A percentile compares a stretch with the other conserved stretches of the same genome.
Conservation (phyloP, 2,329 filamentous ascomycete species). For the Clonostachys chloroleuca region DNA sequence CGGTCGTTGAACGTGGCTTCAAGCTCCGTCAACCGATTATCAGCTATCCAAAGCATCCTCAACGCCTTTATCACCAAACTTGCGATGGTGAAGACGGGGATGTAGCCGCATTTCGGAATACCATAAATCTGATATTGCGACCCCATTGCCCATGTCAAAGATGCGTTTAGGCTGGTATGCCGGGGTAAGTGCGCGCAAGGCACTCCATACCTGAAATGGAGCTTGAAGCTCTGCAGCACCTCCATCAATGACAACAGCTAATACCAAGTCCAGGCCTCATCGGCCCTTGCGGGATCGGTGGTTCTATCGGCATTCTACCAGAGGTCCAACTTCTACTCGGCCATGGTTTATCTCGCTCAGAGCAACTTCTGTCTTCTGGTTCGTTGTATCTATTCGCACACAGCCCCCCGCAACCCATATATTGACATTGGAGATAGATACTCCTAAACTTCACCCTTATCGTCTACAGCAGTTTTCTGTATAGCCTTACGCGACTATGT, state of each 20-base stretch:
- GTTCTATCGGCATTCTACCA: slow-evolving; percentile 90
- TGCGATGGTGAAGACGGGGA: neutral
- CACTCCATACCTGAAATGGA: neutral
- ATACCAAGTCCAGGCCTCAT: slow-evolving; percentile 58
- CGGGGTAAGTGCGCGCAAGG: slow-evolving; percentile 31
- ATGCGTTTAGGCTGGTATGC: slow-evolving; percentile 50
- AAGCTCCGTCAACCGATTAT: neutral
- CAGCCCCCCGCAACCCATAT: neutral
- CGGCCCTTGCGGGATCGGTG: slow-evolving; percentile 77
- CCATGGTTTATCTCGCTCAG: slow-evolving; percentile 93
- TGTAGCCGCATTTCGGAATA: neutral
- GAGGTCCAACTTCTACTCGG: slow-evolving; percentile 96
- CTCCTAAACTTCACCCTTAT: slow-evolving; percentile 88
- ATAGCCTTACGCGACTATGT: slow-evolving; percentile 82
- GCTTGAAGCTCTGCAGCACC: slow-evolving; percentile 10
- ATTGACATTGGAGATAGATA: slow-evolving; percentile 49
- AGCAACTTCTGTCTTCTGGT: slow-evolving; percentile 95
- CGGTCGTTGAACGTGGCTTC: slow-evolving; percentile 3
- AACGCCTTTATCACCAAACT: neutral
- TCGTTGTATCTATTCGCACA: slow-evolving; percentile 19
- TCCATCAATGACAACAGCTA: neutral
- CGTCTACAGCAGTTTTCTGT: slow-evolving; percentile 74
- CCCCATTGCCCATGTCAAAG: slow-evolving; percentile 12
- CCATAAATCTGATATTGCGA: neutral
- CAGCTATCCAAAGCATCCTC: neutral